These are phyloP conservation scores for Lactarius sanguifluus DNA, from an alignment of 768 basidiomycete genomes.

Conservation along the genomic window DNA sequence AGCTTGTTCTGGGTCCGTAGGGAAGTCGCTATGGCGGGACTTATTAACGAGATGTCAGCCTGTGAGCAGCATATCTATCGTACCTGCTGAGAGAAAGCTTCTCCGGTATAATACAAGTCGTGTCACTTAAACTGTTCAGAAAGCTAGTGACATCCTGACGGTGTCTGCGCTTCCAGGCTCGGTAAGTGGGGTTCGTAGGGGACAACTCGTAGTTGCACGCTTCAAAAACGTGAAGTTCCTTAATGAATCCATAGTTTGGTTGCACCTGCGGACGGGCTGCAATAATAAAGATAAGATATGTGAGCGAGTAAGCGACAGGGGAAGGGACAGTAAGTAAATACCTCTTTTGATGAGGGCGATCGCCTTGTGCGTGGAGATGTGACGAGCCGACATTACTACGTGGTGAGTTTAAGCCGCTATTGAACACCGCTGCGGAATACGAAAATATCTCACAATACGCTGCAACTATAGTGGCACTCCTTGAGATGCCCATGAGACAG, in stretches of 20 bases:
- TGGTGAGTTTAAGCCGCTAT: constrained; percentile 4
- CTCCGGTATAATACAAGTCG: constrained; percentile 50
- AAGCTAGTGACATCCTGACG: constrained; percentile 54
- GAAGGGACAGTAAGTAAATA: constrained; percentile 24
- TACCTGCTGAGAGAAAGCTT: constrained; percentile 54
- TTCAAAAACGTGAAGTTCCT: constrained; percentile 55
- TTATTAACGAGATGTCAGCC: constrained; percentile 7
- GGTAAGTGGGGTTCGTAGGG: constrained; percentile 46
- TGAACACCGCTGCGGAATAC: neutral
- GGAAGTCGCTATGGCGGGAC: constrained; percentile 49
- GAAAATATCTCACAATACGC: constrained; percentile 60
- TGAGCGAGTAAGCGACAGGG: constrained; percentile 24
- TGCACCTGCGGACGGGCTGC: constrained; percentile 41
- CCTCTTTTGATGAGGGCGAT: constrained; percentile 40
- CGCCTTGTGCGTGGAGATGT: constrained; percentile 22
- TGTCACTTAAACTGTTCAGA: constrained; percentile 52
- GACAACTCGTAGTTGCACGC: constrained; percentile 51
- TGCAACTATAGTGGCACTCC: constrained; percentile 70
- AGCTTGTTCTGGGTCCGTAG: constrained; percentile 50
- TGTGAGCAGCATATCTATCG: neutral
- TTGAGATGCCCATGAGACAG: constrained; percentile 70
- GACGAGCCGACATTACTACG: constrained; percentile 28
- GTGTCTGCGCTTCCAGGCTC: constrained; percentile 57
- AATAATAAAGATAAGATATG: constrained; percentile 8
- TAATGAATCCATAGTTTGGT: constrained; percentile 53